Percentiles rank a stretch among this genome's conserved stretches.
Evolutionary conservation across 2,329 filamentous ascomycete genomes (phyloP).

Genomic region (Nigrospora oryzae): DNA sequence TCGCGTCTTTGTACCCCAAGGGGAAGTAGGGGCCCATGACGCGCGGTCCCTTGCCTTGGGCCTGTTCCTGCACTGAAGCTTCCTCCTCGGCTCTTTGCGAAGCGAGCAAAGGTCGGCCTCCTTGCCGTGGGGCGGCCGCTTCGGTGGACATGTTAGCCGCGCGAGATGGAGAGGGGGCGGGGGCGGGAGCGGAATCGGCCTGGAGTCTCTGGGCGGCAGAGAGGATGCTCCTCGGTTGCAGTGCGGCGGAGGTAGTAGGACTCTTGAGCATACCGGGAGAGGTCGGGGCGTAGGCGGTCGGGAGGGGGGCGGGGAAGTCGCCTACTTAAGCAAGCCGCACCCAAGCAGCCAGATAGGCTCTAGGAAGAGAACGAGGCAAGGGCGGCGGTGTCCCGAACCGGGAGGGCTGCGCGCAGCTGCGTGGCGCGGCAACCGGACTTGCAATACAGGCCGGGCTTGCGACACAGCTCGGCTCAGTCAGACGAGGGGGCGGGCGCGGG

Average conservation of each 20-base stretch:
- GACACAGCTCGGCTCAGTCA: no score
- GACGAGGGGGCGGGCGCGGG: no score
- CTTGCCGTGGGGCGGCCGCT: slow-evolving; percentile 17
- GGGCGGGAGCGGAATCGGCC: slow-evolving; percentile 8
- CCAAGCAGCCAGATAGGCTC: slow-evolving; percentile 1
- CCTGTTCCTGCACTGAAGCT: slow-evolving; percentile 9
- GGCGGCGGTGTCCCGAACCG: background rate
- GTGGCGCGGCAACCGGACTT: no score
- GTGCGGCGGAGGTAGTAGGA: slow-evolving; percentile 27
- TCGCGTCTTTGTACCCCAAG: slow-evolving; percentile 83
- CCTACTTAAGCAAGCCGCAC: slow-evolving; percentile 9
- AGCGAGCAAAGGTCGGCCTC: slow-evolving; percentile 37
- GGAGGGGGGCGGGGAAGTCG: slow-evolving; percentile 12
- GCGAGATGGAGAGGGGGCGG: slow-evolving; percentile 3
- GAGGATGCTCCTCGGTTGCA: slow-evolving; percentile 32
- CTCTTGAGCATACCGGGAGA: slow-evolving; percentile 35
- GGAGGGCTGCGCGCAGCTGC: no score
- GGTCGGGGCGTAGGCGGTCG: slow-evolving; percentile 13
- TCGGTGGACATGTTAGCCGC: slow-evolving; percentile 15
- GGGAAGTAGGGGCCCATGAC: slow-evolving; percentile 57
- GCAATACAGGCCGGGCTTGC: no score
- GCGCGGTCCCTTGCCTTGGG: slow-evolving; percentile 18
- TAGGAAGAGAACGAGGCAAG: slow-evolving; percentile 2
- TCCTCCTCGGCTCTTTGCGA: slow-evolving; percentile 33
- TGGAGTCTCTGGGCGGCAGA: slow-evolving; percentile 17